phyloP scores from a whole-genome alignment of 352 stramenopile genomes.

The Pythium sp. region DNA sequence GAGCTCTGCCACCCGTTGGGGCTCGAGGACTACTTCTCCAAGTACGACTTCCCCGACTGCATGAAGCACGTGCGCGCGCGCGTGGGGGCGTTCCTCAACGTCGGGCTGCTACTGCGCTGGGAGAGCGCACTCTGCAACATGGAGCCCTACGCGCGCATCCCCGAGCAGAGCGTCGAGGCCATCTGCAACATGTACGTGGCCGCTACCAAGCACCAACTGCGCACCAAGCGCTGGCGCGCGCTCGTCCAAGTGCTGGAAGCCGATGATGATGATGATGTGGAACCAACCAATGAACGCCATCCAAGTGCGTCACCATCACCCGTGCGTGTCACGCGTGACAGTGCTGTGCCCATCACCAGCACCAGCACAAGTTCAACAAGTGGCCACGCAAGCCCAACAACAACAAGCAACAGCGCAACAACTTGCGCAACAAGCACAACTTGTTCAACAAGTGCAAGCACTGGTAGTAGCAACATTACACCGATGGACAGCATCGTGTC shows the following conservation, averaged over 20 bases:
- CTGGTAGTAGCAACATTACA: slow-evolving; percentile 10
- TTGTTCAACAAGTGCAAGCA: not conserved
- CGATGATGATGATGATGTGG: slow-evolving; percentile 1
- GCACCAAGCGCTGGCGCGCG: slow-evolving; percentile 29
- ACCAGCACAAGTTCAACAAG: not conserved
- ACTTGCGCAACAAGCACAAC: not conserved
- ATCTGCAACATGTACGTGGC: slow-evolving; percentile 66
- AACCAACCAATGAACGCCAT: slow-evolving; percentile 13
- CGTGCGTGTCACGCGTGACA: not conserved
- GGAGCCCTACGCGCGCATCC: slow-evolving; percentile 71
- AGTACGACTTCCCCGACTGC: slow-evolving; percentile 62
- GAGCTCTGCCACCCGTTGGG: slow-evolving; percentile 67
- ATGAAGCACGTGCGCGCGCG: slow-evolving; percentile 65
- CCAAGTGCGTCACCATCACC: not conserved
- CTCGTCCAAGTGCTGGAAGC: slow-evolving; percentile 47
- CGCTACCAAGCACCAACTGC: slow-evolving; percentile 45
- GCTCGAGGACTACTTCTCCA: slow-evolving; percentile 83
- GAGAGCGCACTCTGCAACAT: slow-evolving; percentile 77
- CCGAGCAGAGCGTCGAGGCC: slow-evolving; percentile 32
- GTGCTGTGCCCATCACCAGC: not conserved
- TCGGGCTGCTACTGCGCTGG: slow-evolving; percentile 77
- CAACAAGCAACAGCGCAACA: not conserved
- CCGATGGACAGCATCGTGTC: slow-evolving; percentile 79
- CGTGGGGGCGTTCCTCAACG: slow-evolving; percentile 66
- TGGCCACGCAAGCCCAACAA: not conserved